Conservation (phyloP, 129 eudicot species). For the Tagetes patula region DNA sequence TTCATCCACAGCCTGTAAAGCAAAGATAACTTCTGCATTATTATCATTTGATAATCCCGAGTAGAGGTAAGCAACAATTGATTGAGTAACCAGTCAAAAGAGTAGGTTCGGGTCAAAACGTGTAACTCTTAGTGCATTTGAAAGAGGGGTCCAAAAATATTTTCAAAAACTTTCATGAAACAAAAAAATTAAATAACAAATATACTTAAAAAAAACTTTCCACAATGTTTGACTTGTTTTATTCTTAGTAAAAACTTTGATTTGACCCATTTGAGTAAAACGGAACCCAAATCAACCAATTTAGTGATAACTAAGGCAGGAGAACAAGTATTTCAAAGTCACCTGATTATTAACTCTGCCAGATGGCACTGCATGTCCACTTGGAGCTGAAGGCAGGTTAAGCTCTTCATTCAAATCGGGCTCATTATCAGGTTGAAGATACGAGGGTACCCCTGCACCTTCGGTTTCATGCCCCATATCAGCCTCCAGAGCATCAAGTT, state of each 20-base stretch:
- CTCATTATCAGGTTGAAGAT: conserved; percentile 89
- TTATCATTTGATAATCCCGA: neutral
- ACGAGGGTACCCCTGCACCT: conserved; percentile 86
- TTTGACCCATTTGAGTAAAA: neutral
- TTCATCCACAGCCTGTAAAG: conserved; percentile 83
- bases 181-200: too few species aligned
- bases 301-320: conserved; percentile 8
- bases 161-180: too few species aligned
- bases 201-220: neutral
- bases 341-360: conserved; percentile 72
- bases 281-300: conserved; percentile 6
- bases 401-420: conserved; percentile 68
- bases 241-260: neutral
- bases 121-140: neutral
- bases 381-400: conserved; percentile 84
- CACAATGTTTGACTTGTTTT: neutral
- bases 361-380: conserved; percentile 58
- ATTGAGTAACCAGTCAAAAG: too few species aligned
- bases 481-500: conserved; percentile 94
- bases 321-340: neutral
- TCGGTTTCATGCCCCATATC: conserved; percentile 94
- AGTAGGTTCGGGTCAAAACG: neutral
- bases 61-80: neutral
- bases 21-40: neutral
- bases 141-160: neutral